Percentiles rank a stretch among this genome's conserved stretches.
Evolutionary conservation across 495 filamentous ascomycete species (phyloP).

Genomic region (Corynascus novoguineensis): DNA sequence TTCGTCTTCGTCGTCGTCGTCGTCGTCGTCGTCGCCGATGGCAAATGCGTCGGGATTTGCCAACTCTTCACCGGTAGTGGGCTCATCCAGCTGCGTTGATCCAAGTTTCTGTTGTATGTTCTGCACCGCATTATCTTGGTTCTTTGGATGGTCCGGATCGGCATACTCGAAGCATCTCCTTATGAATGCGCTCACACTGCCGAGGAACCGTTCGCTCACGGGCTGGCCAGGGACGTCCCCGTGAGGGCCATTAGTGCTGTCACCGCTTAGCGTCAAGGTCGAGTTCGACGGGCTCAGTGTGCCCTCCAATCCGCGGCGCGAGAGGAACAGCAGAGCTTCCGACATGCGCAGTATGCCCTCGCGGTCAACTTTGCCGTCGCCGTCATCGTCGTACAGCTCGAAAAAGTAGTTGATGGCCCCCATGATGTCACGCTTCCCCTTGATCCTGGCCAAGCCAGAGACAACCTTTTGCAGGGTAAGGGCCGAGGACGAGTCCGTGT

Average conservation of each 20-base stretch:
- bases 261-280: slow-evolving; percentile 32
- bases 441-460: slow-evolving; percentile 79
- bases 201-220: slow-evolving; percentile 74
- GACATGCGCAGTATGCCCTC: slow-evolving; percentile 94
- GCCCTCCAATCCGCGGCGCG: slow-evolving; percentile 76
- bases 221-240: slow-evolving; percentile 38
- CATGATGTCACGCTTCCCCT: slow-evolving; percentile 93
- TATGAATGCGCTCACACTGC: slow-evolving; percentile 91
- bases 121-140: slow-evolving; percentile 35
- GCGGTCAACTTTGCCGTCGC: slow-evolving; percentile 88
- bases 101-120: slow-evolving; percentile 4
- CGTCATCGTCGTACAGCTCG: slow-evolving; percentile 89
- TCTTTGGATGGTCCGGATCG: slow-evolving; percentile 75
- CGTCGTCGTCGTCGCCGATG: slow-evolving; percentile 75
- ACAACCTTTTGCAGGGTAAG: slow-evolving; percentile 87
- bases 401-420: slow-evolving; percentile 96
- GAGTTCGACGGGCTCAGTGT: slow-evolving; percentile 51
- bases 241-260: slow-evolving; percentile 22
- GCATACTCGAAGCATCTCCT: slow-evolving; percentile 96
- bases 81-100: slow-evolving; percentile 24
- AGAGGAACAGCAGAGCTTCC: slow-evolving; percentile 89
- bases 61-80: slow-evolving; percentile 30
- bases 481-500: slow-evolving; percentile 64
- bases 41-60: slow-evolving; percentile 56
- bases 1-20: slow-evolving; percentile 53